Conservation (phyloP, 179 eudicot genomes). For the Camellia oleifera region DNA sequence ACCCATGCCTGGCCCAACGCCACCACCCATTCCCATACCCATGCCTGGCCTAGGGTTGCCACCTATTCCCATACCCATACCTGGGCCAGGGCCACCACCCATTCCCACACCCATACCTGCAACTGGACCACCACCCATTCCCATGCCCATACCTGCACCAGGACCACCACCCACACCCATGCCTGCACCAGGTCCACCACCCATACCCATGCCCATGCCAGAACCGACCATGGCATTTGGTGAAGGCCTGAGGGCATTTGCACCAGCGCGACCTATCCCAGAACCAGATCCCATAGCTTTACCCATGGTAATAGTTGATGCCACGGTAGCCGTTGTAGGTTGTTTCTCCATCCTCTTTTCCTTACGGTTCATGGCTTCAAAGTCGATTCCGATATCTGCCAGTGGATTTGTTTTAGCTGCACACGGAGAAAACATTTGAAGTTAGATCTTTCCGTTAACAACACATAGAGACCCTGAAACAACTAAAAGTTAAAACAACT, state of each 20-base stretch:
- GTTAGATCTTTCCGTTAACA: conserved; percentile 9
- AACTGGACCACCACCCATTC: conserved; percentile 4
- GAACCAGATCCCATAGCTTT: conserved; percentile 99
- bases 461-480: not conserved
- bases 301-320: conserved; percentile 79
- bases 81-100: not conserved
- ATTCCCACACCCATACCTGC: conserved; percentile 33
- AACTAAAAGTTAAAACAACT: not conserved
- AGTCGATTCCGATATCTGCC: conserved; percentile 89
- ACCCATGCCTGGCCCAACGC: conserved; percentile 19
- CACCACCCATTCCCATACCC: conserved; percentile 24
- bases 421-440: conserved; percentile 16
- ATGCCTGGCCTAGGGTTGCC: conserved; percentile 17
- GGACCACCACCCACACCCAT: conserved; percentile 38
- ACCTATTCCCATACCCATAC: not conserved
- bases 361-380: conserved; percentile 91
- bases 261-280: conserved; percentile 91
- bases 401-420: conserved; percentile 94
- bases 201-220: conserved; percentile 55
- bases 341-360: conserved; percentile 98
- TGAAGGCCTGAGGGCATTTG: conserved; percentile 53
- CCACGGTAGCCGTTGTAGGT: conserved; percentile 49
- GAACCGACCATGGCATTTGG: conserved; percentile 56
- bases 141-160: conserved; percentile 39
- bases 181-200: conserved; percentile 26